Evolutionary conservation across 169 alveolate species (phyloP).

Genomic region (Eimeria mitis): DNA sequence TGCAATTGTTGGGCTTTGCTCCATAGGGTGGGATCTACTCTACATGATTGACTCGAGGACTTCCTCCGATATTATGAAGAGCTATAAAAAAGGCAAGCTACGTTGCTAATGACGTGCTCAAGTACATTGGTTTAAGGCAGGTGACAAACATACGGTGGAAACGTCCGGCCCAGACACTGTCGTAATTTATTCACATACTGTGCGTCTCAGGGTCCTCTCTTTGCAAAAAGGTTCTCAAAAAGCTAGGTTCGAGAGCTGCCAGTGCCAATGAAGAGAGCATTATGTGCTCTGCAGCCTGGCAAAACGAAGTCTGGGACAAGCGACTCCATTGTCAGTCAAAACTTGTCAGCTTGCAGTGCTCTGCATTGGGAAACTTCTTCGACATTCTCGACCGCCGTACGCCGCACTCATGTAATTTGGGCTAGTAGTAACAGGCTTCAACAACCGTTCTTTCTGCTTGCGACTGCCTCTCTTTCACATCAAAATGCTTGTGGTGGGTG

Average conservation of each 20-base stretch:
- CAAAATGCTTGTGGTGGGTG: background rate
- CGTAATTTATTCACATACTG: background rate
- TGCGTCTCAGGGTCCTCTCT: background rate
- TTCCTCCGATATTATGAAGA: background rate
- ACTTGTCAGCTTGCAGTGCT: conserved; percentile 22
- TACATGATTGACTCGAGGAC: conserved; percentile 55
- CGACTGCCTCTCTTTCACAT: background rate
- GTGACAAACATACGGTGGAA: background rate
- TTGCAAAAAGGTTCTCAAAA: conserved; percentile 7
- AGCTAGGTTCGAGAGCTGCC: conserved; percentile 5
- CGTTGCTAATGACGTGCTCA: background rate
- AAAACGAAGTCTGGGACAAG: background rate
- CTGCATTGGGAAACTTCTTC: conserved; percentile 39
- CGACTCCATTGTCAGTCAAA: background rate
- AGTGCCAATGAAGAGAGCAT: conserved; percentile 31
- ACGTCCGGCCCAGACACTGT: too few relatives aligned
- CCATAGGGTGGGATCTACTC: conserved; percentile 50
- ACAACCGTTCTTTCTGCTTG: background rate
- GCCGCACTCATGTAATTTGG: background rate
- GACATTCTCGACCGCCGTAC: conserved; percentile 3
- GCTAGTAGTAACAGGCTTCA: background rate
- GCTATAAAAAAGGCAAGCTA: conserved; percentile 20
- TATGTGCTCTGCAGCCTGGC: conserved; percentile 41
- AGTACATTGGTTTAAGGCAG: background rate
- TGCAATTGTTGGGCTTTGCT: background rate